Percentiles rank a stretch among this genome's conserved stretches.
Conservation (phyloP, 2,329 filamentous ascomycete genomes). For the Leptographium radiaticola region DNA sequence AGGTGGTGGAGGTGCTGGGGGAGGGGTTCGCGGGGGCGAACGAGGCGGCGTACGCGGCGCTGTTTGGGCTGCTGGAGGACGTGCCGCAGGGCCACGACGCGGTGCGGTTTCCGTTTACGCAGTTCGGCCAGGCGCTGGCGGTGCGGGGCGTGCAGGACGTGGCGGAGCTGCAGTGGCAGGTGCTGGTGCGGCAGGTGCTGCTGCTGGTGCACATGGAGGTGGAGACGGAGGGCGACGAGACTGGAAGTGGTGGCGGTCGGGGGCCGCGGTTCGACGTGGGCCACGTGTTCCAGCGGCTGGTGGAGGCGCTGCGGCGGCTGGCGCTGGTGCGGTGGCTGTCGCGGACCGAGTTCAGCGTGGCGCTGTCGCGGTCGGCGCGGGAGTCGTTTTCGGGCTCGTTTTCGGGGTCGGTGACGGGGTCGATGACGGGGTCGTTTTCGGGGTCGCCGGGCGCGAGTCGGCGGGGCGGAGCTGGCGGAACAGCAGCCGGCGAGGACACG, state of each 20-base stretch:
- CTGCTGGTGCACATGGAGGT: constrained; percentile 78
- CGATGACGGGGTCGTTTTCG: constrained; percentile 2
- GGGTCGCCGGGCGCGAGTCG: constrained; percentile 20
- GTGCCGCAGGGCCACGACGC: constrained; percentile 28
- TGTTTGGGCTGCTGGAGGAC: constrained; percentile 36
- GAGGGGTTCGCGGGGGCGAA: constrained; percentile 48
- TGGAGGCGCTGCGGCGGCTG: constrained; percentile 58
- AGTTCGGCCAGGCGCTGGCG: constrained; percentile 63
- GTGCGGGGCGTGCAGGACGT: constrained; percentile 70
- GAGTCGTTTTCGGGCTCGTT: constrained; percentile 12
- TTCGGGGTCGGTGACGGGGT: constrained; percentile 8
- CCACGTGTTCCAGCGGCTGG: constrained; percentile 53
- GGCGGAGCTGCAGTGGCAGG: constrained; percentile 55
- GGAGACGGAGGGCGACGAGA: constrained; percentile 60
- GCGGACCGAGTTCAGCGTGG: constrained; percentile 41
- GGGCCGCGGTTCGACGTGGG: constrained; percentile 46
- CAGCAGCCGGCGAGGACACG: constrained; percentile 22
- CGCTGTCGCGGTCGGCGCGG: constrained; percentile 17
- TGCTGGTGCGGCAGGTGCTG: constrained; percentile 71
- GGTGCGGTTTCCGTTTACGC: constrained; percentile 45
- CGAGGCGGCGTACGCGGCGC: constrained; percentile 37
- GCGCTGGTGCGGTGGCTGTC: constrained; percentile 62
- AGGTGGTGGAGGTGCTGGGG: constrained; percentile 56
- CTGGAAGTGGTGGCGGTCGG: constrained; percentile 39
- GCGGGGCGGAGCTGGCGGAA: constrained; percentile 15